Evolutionary conservation across 2,329 filamentous ascomycete genomes (phyloP).

Genomic region (Stagonosporopsis vannaccii): DNA sequence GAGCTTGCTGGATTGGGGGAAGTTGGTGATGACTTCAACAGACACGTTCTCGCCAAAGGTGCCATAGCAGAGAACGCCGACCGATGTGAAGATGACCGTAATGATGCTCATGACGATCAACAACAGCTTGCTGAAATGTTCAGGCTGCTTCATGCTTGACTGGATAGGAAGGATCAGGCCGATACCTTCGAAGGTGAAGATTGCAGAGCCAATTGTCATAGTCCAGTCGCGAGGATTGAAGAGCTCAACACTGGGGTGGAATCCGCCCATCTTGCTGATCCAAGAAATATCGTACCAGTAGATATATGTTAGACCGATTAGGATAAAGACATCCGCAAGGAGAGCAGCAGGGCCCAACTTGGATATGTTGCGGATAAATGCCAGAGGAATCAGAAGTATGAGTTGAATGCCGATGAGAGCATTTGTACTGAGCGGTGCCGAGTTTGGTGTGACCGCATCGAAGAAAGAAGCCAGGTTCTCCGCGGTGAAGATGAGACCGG

Average conservation of each 20-base stretch:
- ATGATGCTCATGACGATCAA: conserved; percentile 76
- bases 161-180: conserved; percentile 79
- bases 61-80: conserved; percentile 76
- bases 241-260: conserved; percentile 67
- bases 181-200: conserved; percentile 82
- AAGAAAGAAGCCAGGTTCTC: conserved; percentile 76
- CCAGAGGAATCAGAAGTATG: conserved; percentile 69
- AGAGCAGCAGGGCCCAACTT: conserved; percentile 74
- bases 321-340: conserved; percentile 74
- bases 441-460: conserved; percentile 64
- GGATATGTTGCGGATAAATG: conserved; percentile 76
- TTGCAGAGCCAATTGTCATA: conserved; percentile 74
- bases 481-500: conserved; percentile 78
- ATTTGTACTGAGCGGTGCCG: conserved; percentile 61
- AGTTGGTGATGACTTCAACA: conserved; percentile 80
- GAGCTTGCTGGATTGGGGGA: conserved; percentile 72
- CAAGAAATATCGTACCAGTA: conserved; percentile 72
- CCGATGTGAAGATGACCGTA: conserved; percentile 74
- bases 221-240: conserved; percentile 76
- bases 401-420: conserved; percentile 72
- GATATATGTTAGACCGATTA: conserved; percentile 75
- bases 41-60: conserved; percentile 73
- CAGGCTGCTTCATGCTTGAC: conserved; percentile 74
- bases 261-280: conserved; percentile 61
- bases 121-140: conserved; percentile 71